Evolutionary conservation across 768 basidiomycete species (phyloP).

Genomic region (Mycena rosella): DNA sequence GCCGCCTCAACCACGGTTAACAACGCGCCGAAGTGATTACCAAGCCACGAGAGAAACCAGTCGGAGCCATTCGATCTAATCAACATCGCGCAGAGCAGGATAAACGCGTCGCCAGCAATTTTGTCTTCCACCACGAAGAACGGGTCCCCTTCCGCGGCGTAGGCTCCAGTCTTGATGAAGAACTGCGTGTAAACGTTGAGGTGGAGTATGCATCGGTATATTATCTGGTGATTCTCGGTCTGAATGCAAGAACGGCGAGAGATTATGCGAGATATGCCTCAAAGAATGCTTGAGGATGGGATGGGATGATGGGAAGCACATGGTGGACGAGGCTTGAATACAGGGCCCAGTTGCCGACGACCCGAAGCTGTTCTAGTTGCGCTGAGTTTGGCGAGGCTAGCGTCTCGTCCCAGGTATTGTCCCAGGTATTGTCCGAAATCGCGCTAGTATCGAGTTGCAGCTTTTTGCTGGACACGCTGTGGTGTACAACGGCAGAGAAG

Average conservation of each 20-base stretch:
- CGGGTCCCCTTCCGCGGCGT: conserved; percentile 14
- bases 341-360: conserved; percentile 8
- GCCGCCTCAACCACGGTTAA: neutral
- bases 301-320: conserved; percentile 9
- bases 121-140: conserved; percentile 1
- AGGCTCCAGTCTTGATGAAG: conserved; percentile 20
- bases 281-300: conserved; percentile 6
- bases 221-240: neutral
- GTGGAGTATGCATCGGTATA: conserved; percentile 7
- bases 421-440: conserved; percentile 2
- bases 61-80: neutral
- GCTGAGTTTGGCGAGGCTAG: conserved; percentile 2
- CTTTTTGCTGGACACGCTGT: conserved; percentile 12
- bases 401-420: conserved; percentile 1
- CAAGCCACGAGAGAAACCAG: conserved; percentile 10
- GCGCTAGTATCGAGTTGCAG: conserved; percentile 4
- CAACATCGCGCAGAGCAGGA: conserved; percentile 17
- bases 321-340: conserved; percentile 8
- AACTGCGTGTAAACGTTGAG: conserved; percentile 19
- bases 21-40: neutral
- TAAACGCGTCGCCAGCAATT: neutral
- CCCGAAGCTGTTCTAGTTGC: conserved; percentile 1
- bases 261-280: neutral
- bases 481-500: conserved; percentile 2
- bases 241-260: neutral